Evolutionary conservation across 2,329 filamentous ascomycete species (phyloP), one percentile per base, ranked within the genome.

Genomic region (Cordyceps farinosa): DNA sequence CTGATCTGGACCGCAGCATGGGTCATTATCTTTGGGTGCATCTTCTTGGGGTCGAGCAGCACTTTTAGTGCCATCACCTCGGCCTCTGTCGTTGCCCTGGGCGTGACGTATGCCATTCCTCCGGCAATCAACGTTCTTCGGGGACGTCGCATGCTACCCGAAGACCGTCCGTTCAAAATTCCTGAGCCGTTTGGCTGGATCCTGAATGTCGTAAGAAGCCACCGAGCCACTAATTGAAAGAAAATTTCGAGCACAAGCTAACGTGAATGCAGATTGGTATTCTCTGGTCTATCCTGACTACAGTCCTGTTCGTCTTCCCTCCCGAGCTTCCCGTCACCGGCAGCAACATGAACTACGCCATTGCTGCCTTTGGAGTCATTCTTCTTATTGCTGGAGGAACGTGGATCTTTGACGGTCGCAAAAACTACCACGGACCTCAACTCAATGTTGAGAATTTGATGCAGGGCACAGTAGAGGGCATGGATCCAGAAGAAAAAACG

Each of bases 91-190:
- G 88, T 92, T 5, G 84, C 89, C 1, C 80, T 93, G 0, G 86
- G 88, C 5, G 76, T 92, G 5, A 88, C 87, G 2, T 93, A 93
- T 68, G 90, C 84, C 5, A 90, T 93, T 40, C 90, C 90, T 0
- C 84, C 90, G 48, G 79, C 83, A 0, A 86, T 92, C 67, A 90
- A 92, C 68, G 82, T 58, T 38, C 48, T 52, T 36, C 47, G 61
- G 10, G 54, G 53, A 45, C 53, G 61, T 27, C 51, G 54, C n/a
- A 52, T 54, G 42, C 54, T 63, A 17, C 61, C 61, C 0, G 45
- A 63, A n/a, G 54, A 58, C 27, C 61, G 61, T 13, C 40, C 61
- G 4, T 63, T 63, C 22, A 63, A 63, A 36, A 58, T 58, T 38
- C 53, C 54, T 4, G 61, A 58, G 9, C 54, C 61, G 11, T 53